Evolutionary conservation across 192 early-diverging fungal species (phyloP).

Genomic region (Phycomyces nitens): DNA sequence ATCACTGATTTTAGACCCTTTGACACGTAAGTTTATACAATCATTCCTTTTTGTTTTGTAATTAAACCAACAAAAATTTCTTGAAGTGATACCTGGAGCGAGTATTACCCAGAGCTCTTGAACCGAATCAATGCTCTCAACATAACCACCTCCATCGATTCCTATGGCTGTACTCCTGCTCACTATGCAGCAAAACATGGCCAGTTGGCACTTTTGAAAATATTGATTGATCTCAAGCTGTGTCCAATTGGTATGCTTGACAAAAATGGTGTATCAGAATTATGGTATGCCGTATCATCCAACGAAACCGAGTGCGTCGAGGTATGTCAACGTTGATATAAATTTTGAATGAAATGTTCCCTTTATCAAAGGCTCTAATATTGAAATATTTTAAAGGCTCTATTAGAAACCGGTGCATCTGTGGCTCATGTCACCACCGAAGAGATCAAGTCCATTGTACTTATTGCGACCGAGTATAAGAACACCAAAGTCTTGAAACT

Average conservation of each 20-base stretch:
- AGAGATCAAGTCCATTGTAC: slow-evolving; percentile 10
- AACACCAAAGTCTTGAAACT: slow-evolving; percentile 12
- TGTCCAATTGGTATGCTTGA: slow-evolving; percentile 24
- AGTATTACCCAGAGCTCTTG: slow-evolving; percentile 39
- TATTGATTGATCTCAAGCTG: slow-evolving; percentile 21
- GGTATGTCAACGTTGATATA: too few relatives aligned
- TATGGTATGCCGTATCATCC: slow-evolving; percentile 44
- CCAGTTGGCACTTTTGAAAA: slow-evolving; percentile 24
- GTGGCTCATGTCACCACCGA: not conserved
- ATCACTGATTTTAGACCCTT: slow-evolving; percentile 38
- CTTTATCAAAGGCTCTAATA: too few relatives aligned
- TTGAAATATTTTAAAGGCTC: not conserved
- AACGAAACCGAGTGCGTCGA: slow-evolving; percentile 16
- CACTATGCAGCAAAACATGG: slow-evolving; percentile 48
- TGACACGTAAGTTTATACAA: slow-evolving; percentile 9
- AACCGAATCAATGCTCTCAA: slow-evolving; percentile 17
- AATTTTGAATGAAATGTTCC: too few relatives aligned
- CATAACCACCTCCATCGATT: slow-evolving; percentile 21
- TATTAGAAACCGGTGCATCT: slow-evolving; percentile 10
- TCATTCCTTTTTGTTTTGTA: not conserved
- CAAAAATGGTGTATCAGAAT: slow-evolving; percentile 29
- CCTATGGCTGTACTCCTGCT: slow-evolving; percentile 33
- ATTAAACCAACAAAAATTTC: not conserved
- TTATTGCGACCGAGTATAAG: slow-evolving; percentile 4
- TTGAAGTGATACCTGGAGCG: slow-evolving; percentile 35